Percentiles rank a stretch among this genome's conserved stretches.
These are phyloP conservation scores for Flaveria bidentis DNA, from an alignment of 129 eudicot species.

Conservation along the genomic window DNA sequence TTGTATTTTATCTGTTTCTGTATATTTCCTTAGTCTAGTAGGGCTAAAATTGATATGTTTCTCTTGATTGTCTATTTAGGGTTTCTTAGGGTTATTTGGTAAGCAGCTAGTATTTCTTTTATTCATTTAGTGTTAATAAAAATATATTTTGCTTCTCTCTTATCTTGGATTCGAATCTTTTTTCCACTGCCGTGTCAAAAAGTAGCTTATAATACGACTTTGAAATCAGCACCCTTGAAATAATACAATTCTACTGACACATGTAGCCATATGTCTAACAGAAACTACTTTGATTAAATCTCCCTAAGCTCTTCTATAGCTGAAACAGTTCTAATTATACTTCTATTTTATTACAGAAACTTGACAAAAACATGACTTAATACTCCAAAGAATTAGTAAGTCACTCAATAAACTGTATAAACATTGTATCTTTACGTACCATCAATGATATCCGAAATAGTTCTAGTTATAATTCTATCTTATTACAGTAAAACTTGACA, in stretches of 20 bases:
- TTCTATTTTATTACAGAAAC: not conserved
- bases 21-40: not conserved
- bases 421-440: not conserved
- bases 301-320: not conserved
- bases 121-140: not conserved
- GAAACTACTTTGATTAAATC: conserved; percentile 2
- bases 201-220: not conserved
- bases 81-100: conserved; percentile 5
- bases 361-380: not conserved
- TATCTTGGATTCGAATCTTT: not conserved
- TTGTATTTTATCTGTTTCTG: not conserved
- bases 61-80: not conserved
- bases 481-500: not conserved
- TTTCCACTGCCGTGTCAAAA: not conserved
- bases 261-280: conserved; percentile 4
- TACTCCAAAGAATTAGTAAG: not conserved
- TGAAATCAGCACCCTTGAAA: not conserved
- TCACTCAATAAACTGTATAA: conserved; percentile 6
- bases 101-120: conserved; percentile 1
- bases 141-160: not conserved
- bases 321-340: not conserved
- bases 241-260: not conserved
- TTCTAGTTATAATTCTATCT: not conserved
- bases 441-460: not conserved
- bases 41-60: not conserved